Conservation (phyloP, 1,284 basidiomycete species). For the Rhodotorula sp. region DNA sequence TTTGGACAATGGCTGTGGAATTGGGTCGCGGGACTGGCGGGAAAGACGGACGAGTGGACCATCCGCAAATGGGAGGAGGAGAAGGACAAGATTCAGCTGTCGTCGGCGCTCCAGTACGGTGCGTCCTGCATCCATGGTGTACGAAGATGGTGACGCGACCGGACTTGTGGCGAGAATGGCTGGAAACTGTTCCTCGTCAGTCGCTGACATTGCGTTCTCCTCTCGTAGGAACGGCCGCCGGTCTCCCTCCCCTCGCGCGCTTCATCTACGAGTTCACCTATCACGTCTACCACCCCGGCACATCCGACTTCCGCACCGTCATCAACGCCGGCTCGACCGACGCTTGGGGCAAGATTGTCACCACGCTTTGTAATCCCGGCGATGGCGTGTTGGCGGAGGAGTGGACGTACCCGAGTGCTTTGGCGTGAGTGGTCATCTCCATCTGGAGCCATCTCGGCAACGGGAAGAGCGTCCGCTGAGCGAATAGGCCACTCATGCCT, state of each 20-base stretch:
- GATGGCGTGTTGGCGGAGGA: constrained; percentile 67
- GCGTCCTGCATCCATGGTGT: not conserved
- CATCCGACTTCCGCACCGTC: constrained; percentile 61
- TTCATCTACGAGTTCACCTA: constrained; percentile 62
- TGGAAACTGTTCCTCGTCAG: too few species aligned
- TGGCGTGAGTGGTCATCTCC: constrained; percentile 28
- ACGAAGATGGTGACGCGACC: too few species aligned
- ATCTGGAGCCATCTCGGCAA: not conserved
- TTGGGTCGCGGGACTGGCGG: constrained; percentile 55
- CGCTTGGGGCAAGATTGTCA: constrained; percentile 60
- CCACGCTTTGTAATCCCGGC: constrained; percentile 66
- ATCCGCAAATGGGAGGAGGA: constrained; percentile 59
- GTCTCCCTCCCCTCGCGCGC: constrained; percentile 56
- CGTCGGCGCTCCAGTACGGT: constrained; percentile 70
- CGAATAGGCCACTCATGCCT: not conserved
- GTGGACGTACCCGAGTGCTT: constrained; percentile 53
- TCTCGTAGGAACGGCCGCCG: constrained; percentile 54
- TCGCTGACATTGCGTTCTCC: not conserved
- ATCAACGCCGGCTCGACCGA: constrained; percentile 74
- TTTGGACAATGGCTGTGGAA: constrained; percentile 60
- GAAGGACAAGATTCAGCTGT: constrained; percentile 59
- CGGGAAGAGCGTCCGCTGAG: too few species aligned
- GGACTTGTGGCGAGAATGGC: too few species aligned
- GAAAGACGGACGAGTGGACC: constrained; percentile 56
- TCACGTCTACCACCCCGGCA: constrained; percentile 66